Conservation (phyloP, 1,284 basidiomycete species). For the Heliocybe sulcata region DNA sequence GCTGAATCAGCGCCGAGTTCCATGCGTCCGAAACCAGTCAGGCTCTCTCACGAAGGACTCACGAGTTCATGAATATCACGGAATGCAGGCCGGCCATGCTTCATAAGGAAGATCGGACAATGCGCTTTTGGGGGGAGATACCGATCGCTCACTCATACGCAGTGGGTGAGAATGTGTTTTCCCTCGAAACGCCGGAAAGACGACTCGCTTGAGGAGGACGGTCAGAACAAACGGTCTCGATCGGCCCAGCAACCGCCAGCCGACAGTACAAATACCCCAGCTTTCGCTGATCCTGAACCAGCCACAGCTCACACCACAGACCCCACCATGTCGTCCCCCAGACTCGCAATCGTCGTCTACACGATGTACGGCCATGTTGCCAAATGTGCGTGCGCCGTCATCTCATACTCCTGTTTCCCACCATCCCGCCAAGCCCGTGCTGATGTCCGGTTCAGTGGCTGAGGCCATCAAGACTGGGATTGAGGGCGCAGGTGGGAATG, state of each 20-base stretch:
- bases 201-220: not conserved
- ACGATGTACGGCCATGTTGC: conserved; percentile 42
- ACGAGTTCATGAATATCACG: not conserved
- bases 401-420: not conserved
- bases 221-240: not conserved
- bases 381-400: conserved; percentile 19
- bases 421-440: not conserved
- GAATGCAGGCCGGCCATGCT: not conserved
- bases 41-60: not conserved
- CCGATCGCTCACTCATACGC: not conserved
- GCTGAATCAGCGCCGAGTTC: not conserved
- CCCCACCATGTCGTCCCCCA: conserved; percentile 21
- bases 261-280: conserved; percentile 1
- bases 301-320: not conserved
- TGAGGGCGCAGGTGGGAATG: conserved; percentile 37
- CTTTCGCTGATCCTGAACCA: not conserved
- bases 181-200: conserved; percentile 1
- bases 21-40: not conserved
- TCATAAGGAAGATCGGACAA: not conserved
- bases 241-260: not conserved
- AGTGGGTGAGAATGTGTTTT: conserved; percentile 1
- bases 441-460: conserved; percentile 29
- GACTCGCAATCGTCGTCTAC: conserved; percentile 43
- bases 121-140: not conserved
- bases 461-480: conserved; percentile 43